A percentile compares a stretch with the other conserved stretches of the same genome.
These are phyloP conservation scores for Trichoderma sp. DNA, from an alignment of 2,329 filamentous ascomycete genomes.

Conservation along the genomic window DNA sequence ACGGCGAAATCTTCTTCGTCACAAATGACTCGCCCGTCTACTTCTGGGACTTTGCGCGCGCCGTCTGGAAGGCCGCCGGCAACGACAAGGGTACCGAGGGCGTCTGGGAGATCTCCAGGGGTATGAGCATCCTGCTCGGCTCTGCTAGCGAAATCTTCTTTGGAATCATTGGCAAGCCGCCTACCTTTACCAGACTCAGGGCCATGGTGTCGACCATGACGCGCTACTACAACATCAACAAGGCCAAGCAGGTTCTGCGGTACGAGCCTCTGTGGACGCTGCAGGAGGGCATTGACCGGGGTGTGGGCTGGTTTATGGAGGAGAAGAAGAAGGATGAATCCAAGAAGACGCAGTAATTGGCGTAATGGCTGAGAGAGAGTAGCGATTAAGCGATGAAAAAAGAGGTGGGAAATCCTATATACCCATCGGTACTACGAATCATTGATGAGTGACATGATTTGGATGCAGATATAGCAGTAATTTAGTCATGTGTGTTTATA, in stretches of 20 bases:
- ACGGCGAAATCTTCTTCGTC: constrained; percentile 86
- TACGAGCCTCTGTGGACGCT: constrained; percentile 67
- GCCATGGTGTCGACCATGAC: constrained; percentile 71
- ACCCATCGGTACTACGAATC: background rate
- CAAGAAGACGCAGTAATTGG: constrained; percentile 29
- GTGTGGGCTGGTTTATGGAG: constrained; percentile 55
- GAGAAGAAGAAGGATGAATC: constrained; percentile 42
- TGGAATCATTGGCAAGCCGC: constrained; percentile 48
- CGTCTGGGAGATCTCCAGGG: constrained; percentile 55
- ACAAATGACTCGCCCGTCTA: constrained; percentile 87
- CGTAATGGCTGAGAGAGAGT: background rate
- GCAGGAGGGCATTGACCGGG: constrained; percentile 59
- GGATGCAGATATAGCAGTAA: background rate
- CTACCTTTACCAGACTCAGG: constrained; percentile 58
- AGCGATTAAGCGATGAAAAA: background rate
- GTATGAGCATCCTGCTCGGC: constrained; percentile 52
- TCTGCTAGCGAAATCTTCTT: constrained; percentile 53
- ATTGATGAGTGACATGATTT: background rate
- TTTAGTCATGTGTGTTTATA: background rate
- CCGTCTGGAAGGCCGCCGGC: constrained; percentile 68
- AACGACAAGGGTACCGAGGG: constrained; percentile 49
- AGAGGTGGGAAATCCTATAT: background rate
- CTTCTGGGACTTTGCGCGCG: constrained; percentile 84
- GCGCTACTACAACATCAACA: constrained; percentile 73
- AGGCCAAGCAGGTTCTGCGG: constrained; percentile 68